These are phyloP conservation scores for Colletotrichum siamense DNA, from an alignment of 2,329 filamentous ascomycete species.

Conservation along the genomic window DNA sequence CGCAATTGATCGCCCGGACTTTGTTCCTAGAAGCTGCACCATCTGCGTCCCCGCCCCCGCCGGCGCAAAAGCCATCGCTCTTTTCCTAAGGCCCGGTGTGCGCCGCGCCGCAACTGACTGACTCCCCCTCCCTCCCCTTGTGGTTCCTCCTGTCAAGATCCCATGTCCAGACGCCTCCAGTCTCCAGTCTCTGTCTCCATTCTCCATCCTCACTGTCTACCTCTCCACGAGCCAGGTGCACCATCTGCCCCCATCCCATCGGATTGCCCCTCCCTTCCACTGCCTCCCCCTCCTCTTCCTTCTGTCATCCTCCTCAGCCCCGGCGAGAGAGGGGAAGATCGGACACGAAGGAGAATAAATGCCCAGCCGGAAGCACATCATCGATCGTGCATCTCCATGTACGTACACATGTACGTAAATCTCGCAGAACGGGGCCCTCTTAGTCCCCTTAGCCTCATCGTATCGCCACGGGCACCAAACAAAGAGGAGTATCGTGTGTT, in stretches of 20 bases:
- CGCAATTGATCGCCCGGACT: background rate
- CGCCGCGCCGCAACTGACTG: constrained; percentile 9
- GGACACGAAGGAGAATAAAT: background rate
- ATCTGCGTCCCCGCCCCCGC: constrained; percentile 10
- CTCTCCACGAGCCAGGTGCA: constrained; percentile 4
- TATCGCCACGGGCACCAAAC: background rate
- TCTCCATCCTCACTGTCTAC: background rate
- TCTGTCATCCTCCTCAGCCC: background rate
- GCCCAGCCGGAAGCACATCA: constrained; percentile 9
- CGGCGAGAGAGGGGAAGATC: background rate
- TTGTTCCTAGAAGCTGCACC: constrained; percentile 11
- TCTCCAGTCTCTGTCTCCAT: background rate
- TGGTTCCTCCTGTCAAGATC: background rate
- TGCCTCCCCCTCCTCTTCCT: background rate
- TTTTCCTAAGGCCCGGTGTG: background rate
- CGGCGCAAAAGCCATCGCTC: constrained; percentile 3
- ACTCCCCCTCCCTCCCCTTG: background rate
- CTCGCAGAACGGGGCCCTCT: background rate
- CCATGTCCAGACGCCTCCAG: background rate
- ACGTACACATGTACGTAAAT: constrained; percentile 12
- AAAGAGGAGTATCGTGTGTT: background rate
- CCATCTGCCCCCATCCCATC: background rate
- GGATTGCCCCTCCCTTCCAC: background rate
- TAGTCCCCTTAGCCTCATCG: background rate
- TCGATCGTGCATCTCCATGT: constrained; percentile 5